These are phyloP conservation scores for Kwoniella europaea DNA, from an alignment of 768 basidiomycete species.

Conservation along the genomic window DNA sequence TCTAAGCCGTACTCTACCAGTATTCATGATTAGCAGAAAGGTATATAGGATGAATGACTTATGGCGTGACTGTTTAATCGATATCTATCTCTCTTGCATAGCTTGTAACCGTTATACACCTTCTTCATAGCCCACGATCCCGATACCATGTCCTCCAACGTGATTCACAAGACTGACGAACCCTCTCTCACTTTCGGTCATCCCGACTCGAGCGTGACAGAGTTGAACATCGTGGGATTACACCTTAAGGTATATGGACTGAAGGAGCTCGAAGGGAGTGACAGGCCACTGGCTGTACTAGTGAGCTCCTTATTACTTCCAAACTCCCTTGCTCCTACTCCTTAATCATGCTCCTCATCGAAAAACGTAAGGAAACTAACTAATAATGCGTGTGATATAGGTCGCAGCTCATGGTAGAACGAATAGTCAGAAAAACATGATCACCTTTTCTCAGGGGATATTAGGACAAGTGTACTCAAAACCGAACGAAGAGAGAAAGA, in stretches of 20 bases:
- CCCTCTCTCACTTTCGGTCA: constrained; percentile 29
- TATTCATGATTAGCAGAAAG: too few species aligned
- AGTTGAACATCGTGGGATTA: constrained; percentile 44
- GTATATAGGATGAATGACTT: too few species aligned
- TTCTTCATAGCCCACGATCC: not conserved
- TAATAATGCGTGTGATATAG: constrained; percentile 12
- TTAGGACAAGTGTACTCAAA: constrained; percentile 48
- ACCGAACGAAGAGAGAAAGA: constrained; percentile 34
- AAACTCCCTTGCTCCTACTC: too few species aligned
- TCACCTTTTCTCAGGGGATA: constrained; percentile 56
- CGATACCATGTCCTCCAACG: constrained; percentile 5
- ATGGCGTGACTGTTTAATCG: too few species aligned
- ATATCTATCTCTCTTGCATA: too few species aligned
- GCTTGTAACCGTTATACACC: too few species aligned
- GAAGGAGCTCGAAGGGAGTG: constrained; percentile 46
- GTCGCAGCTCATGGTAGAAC: constrained; percentile 64
- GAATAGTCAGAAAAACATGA: constrained; percentile 57
- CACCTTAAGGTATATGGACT: constrained; percentile 45
- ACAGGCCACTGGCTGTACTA: constrained; percentile 36
- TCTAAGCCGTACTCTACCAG: too few species aligned
- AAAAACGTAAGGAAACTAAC: not conserved
- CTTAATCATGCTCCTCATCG: not conserved
- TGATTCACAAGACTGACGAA: constrained; percentile 33
- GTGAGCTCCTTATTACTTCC: constrained; percentile 15
- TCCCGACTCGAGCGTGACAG: constrained; percentile 22